Base-by-base conservation (phyloP, 306 rosid species). In the Lupinus albus region DNA sequence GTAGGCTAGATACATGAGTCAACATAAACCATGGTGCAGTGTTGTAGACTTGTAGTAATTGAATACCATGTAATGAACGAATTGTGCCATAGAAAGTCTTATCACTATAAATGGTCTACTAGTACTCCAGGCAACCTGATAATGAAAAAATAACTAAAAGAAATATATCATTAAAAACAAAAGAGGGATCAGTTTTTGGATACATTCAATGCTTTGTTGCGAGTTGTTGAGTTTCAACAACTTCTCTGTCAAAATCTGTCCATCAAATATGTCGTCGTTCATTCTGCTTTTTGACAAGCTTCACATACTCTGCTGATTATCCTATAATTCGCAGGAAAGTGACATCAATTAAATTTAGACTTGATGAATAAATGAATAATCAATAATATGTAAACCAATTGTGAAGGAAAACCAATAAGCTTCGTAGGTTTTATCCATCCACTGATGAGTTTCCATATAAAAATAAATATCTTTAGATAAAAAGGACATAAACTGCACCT, bases 121-220 rank as follows among this genome's bases (percentile, higher is more conserved):
- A 54, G 65, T 39, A 8, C 51, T 18, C 32, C 47, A 14, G 13
- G 44, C 15, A 67, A 12, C 42, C 36, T 36, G 54, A 80, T 28
- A 71, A 56, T 47, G 72, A 68, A 72, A 33, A 72, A 56, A 61
- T 21, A 51, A 75, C 70, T 64, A 38, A 71, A 66, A 38, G 8
- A 30, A 50, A 56, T 11, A 38, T 25, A 45, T 28, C 63, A 71
- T 10, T 35, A 39, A 17, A 33, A 70, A 68, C 12, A 70, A 64
- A 42, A 25, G 8, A 65, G 21, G 44, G 58, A 52, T 6, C 14
- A 52, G 30, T 60, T 63, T 63, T 71, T 65, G 95, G 95, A 89
- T 91, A 91, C 97, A 83, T 77, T 88, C 86, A 76, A 91, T 89
- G 88, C 96, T 85, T 80, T 91, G 97, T 55, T 87, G 97, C 8